phyloP scores from a whole-genome alignment of 1,284 basidiomycete genomes.

The Rhodotorula mucilaginosa region DNA sequence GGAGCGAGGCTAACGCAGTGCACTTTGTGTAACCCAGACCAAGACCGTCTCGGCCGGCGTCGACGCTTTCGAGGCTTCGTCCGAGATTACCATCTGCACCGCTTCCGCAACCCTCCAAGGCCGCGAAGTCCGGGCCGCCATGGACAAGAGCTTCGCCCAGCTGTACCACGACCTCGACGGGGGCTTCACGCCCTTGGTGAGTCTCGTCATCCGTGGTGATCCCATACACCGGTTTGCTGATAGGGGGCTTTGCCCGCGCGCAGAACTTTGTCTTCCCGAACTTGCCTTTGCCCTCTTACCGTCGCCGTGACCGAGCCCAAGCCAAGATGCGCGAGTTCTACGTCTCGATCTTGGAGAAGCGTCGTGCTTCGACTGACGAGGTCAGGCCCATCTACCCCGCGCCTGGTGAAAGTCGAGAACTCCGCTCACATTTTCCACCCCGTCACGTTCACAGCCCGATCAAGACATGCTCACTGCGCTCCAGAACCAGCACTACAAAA shows the following conservation, averaged over 20 bases:
- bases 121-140: conserved; percentile 72
- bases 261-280: conserved; percentile 94
- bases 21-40: neutral
- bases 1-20: neutral
- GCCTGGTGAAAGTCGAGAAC: too few species aligned
- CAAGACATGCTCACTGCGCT: conserved; percentile 93
- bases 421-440: neutral
- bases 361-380: conserved; percentile 59
- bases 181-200: conserved; percentile 49
- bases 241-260: conserved; percentile 46
- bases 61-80: conserved; percentile 69
- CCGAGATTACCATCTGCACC: conserved; percentile 94
- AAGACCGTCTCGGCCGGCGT: conserved; percentile 63
- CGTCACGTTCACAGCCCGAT: conserved; percentile 57
- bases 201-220: neutral
- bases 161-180: conserved; percentile 89
- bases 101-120: conserved; percentile 92
- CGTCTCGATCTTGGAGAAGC: conserved; percentile 76
- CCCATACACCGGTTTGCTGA: neutral
- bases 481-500: conserved; percentile 79
- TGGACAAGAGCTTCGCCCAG: conserved; percentile 83
- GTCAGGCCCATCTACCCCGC: conserved; percentile 39
- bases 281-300: conserved; percentile 85
- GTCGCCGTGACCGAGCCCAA: conserved; percentile 82
- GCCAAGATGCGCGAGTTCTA: conserved; percentile 94